phyloP scores from a whole-genome alignment of 306 rosid genomes.

The Ormosia emarginata region DNA sequence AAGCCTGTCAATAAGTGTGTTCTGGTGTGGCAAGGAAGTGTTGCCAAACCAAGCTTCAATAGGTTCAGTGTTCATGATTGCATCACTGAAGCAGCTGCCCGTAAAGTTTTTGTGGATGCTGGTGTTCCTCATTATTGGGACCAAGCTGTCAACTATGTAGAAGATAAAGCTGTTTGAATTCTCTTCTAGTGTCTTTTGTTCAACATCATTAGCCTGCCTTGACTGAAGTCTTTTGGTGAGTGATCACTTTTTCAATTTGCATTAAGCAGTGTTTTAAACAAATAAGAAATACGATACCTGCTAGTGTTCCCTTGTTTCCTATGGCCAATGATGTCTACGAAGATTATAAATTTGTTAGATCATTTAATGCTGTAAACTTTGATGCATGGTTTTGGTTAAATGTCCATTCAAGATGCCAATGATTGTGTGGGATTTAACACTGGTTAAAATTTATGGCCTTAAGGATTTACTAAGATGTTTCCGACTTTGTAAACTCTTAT shows the following conservation, averaged over 20 bases:
- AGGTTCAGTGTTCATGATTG: constrained; percentile 82
- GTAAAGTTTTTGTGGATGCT: constrained; percentile 76
- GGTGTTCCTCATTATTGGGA: constrained; percentile 98
- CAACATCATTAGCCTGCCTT: constrained; percentile 15
- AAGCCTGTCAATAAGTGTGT: constrained; percentile 71
- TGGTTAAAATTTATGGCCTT: neutral
- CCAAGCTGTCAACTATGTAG: constrained; percentile 62
- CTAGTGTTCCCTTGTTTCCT: constrained; percentile 2
- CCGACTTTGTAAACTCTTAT: neutral
- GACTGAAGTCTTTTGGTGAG: constrained; percentile 10
- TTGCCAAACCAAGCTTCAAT: constrained; percentile 72
- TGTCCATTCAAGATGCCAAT: neutral
- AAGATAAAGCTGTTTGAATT: constrained; percentile 39
- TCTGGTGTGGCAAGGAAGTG: constrained; percentile 95
- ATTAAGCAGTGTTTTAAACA: constrained; percentile 13
- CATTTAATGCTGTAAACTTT: neutral
- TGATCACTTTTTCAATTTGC: constrained; percentile 18
- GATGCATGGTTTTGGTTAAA: neutral
- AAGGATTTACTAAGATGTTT: neutral
- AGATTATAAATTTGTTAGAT: neutral
- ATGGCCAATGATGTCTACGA: constrained; percentile 5
- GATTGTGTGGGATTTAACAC: neutral
- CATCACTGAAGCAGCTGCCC: constrained; percentile 90
- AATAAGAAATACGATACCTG: constrained; percentile 23
- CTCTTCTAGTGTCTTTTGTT: constrained; percentile 7